phyloP scores from a whole-genome alignment of 2,329 filamentous ascomycete genomes.

The Xylaria sp. region DNA sequence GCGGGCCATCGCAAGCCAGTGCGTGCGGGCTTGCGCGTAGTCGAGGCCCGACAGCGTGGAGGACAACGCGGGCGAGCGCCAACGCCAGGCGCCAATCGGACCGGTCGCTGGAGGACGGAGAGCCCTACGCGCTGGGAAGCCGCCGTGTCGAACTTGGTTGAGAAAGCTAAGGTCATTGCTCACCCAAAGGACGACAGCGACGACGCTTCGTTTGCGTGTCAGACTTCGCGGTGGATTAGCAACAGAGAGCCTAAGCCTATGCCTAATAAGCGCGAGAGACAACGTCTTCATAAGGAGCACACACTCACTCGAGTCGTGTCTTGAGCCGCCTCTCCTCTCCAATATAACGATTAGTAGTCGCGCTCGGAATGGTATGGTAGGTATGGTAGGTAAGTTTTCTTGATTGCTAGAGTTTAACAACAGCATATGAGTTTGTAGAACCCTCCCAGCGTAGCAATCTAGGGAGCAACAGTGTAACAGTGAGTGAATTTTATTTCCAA shows the following conservation, averaged over 20 bases:
- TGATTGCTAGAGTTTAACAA: neutral
- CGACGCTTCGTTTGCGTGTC: slow-evolving; percentile 38
- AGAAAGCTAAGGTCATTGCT: slow-evolving; percentile 13
- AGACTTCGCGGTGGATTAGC: slow-evolving; percentile 21
- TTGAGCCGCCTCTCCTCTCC: neutral
- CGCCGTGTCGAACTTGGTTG: slow-evolving; percentile 14
- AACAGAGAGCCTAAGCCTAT: neutral
- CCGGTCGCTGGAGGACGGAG: neutral
- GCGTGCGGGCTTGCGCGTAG: no score
- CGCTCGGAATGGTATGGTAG: neutral
- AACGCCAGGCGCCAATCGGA: neutral
- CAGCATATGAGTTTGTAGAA: neutral
- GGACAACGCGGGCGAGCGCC: neutral
- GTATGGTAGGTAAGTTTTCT: slow-evolving; percentile 2
- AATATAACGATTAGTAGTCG: neutral
- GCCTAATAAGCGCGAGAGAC: neutral
- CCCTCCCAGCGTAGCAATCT: neutral
- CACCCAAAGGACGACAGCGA: slow-evolving; percentile 19
- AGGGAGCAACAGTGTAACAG: neutral
- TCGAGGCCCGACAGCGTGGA: no score
- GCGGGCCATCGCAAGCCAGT: neutral
- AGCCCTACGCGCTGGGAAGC: slow-evolving; percentile 9
- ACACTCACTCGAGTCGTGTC: slow-evolving; percentile 1
- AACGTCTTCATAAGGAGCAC: slow-evolving; percentile 24
- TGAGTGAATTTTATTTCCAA: neutral